Percentiles rank a stretch among this genome's conserved stretches.
These are phyloP conservation scores for Fusarium penzigii DNA, from an alignment of 2,329 filamentous ascomycete genomes.

Conservation along the genomic window DNA sequence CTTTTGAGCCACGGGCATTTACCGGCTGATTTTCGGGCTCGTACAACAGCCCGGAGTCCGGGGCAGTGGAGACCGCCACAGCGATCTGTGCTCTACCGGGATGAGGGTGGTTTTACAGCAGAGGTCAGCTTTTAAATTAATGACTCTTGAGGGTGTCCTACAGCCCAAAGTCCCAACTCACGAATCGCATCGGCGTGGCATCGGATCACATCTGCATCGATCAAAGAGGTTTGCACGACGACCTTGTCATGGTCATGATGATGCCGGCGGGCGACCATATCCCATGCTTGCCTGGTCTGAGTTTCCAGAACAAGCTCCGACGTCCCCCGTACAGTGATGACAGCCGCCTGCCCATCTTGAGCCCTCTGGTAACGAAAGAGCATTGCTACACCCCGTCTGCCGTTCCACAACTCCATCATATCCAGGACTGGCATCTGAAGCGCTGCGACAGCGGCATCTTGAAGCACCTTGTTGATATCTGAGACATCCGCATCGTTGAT, in stretches of 20 bases:
- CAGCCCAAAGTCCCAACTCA: constrained; percentile 22
- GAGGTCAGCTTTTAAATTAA: no score
- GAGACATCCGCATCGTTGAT: constrained; percentile 13
- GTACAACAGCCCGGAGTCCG: no score
- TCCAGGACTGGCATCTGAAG: constrained; percentile 32
- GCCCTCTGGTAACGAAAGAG: constrained; percentile 26
- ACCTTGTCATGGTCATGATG: constrained; percentile 9
- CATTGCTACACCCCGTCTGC: constrained; percentile 25
- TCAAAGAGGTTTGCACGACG: constrained; percentile 13
- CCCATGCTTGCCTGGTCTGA: constrained; percentile 25
- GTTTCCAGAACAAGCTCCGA: constrained; percentile 17
- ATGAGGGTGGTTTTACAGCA: no score
- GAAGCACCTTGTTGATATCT: constrained; percentile 30
- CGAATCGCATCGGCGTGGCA: constrained; percentile 28
- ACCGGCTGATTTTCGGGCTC: no score
- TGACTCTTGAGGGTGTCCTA: no score
- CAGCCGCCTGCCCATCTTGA: constrained; percentile 16
- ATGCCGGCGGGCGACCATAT: constrained; percentile 22
- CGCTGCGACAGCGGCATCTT: constrained; percentile 26
- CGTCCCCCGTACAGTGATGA: constrained; percentile 27
- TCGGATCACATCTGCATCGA: constrained; percentile 13
- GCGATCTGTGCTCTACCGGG: no score
- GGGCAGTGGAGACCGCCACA: no score
- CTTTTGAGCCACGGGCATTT: no score
- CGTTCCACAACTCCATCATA: constrained; percentile 37